Percentiles rank a stretch among this genome's conserved stretches.
Conservation (phyloP, 2,329 filamentous ascomycete species). For the Fusarium algeriense region DNA sequence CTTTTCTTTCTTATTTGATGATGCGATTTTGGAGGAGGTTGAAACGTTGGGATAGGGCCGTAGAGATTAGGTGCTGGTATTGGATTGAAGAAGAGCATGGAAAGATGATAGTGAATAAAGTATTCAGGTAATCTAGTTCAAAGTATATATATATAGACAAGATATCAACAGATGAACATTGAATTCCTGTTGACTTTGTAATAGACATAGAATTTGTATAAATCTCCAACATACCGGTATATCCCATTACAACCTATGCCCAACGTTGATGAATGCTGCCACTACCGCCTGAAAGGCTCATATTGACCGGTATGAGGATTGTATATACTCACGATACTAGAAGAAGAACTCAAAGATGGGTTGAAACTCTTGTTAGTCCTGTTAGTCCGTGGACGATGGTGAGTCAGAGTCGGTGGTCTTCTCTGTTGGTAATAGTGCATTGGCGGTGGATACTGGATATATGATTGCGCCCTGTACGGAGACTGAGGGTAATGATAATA, state of each 20-base stretch:
- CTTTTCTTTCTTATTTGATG: neutral
- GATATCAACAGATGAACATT: accelerated
- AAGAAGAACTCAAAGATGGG: constrained; percentile 12
- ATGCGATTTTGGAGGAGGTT: neutral
- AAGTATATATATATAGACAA: neutral
- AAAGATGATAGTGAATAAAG: accelerated
- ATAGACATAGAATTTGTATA: too few relatives aligned
- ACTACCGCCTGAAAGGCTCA: constrained; percentile 15
- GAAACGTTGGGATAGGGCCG: neutral
- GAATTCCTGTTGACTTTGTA: neutral
- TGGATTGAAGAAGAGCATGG: neutral
- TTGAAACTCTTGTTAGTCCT: constrained; percentile 26
- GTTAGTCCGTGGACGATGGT: constrained; percentile 18
- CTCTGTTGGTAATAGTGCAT: constrained; percentile 24
- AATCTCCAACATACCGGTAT: too few relatives aligned
- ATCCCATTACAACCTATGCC: too few relatives aligned
- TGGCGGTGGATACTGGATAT: constrained; percentile 14
- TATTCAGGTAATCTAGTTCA: neutral
- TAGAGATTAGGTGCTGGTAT: accelerated
- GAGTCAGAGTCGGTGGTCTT: neutral
- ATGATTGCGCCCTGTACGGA: constrained; percentile 3
- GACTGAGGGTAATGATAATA: constrained; percentile 4
- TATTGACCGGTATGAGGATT: constrained; percentile 21
- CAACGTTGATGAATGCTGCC: accelerated
- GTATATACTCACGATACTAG: constrained; percentile 21